Evolutionary conservation across 176 grass and related monocot genomes (phyloP), one percentile per base, ranked within the genome.

Genomic region (Bolboschoenus planiculmis): DNA sequence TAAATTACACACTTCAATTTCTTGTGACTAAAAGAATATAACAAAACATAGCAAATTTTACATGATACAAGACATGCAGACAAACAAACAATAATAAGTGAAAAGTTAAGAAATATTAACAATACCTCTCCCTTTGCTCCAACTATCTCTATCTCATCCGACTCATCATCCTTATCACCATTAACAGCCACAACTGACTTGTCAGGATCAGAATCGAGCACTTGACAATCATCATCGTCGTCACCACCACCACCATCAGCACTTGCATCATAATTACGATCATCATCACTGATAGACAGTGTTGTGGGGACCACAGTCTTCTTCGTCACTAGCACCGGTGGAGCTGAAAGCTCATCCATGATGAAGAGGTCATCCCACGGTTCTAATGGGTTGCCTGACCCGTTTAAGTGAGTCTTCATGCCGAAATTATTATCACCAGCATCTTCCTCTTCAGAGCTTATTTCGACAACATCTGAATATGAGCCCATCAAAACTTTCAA

Each of bases 361-460:
- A 96, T 73, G 56, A 96, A 16, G 7, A 93, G 53, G 16, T 99
- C 97, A 78, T 88, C 91, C 5, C 80, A 82, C 34, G 85, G 93
- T 8, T 16, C 62, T 26, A 86, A 18, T 20, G 81, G 15, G 7
- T 85, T 87, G 10, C 60, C 36, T 21, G 63, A 21, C 50, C n/a
- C 0, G 26, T 82, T 75, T 50, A 30, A 75, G 11, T 50, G 43
- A 30, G 13, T 50, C 10, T 50, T 50, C 43, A 47, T 51, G 72
- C 46, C 27, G 14, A 10, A 53, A 53, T 9, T 51, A 20, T 50
- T 51, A 11, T 60, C 10, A 21, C 51, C 34, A 40, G 44, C 7
- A 27, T 93, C 89, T 18, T 99, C 97, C 48, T 99, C 97, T 16
- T 95, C 97, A n/a, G 97, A 99, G 87, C 97, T 96, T 66, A 99